Base-by-base conservation (phyloP, 2,329 filamentous ascomycete genomes). In the Coniella vitis region DNA sequence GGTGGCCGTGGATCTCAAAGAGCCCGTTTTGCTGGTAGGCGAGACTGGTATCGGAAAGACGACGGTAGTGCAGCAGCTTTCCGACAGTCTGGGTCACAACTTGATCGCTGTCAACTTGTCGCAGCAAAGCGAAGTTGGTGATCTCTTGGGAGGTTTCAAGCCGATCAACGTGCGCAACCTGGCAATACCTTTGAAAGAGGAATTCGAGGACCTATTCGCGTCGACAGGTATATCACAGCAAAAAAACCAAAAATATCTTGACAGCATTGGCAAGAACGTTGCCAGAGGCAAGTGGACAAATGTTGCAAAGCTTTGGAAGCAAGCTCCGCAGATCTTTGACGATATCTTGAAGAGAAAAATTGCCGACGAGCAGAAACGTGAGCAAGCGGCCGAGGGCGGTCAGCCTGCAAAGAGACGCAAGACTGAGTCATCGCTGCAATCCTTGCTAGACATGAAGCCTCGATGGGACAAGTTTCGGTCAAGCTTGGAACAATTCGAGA, bases 11-110 rank as follows among this genome's bases (percentile, higher is more conserved):
- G 83, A 86, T 54, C 79, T 90, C 59, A 79, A 81, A n/a, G 93
- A 99, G 61, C 90, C 94, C 4, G 79, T 95, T 1, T 71, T 99
- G 16, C 79, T 99, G 22, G 93, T 99, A n/a, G 93, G 93, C 62
- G 93, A 99, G 70, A 99, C 93, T 7, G 93, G 93, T 71, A 96
- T 95, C 44, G 93, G 93, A 59, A 99, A 99, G 69, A 99, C 93
- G 0, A 95, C 93, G 0, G 87, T 93, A 21, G 84, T 98, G 13
- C 93, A 99, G 64, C 90, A 96, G 62, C 73, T 99, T 48, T 90
- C 93, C 0, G 83, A 86, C 50, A 78, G 85, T 3, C 75, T 96
- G 22, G 88, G 90, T 1, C 86, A 90, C 61, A 94, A 88, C 59
- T 77, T 99, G 12, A 86, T 90, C 0, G 88, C 90, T 3, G 90